Evolutionary conservation across 169 alveolate species (phyloP).

Genomic region (Eimeria maxima): DNA sequence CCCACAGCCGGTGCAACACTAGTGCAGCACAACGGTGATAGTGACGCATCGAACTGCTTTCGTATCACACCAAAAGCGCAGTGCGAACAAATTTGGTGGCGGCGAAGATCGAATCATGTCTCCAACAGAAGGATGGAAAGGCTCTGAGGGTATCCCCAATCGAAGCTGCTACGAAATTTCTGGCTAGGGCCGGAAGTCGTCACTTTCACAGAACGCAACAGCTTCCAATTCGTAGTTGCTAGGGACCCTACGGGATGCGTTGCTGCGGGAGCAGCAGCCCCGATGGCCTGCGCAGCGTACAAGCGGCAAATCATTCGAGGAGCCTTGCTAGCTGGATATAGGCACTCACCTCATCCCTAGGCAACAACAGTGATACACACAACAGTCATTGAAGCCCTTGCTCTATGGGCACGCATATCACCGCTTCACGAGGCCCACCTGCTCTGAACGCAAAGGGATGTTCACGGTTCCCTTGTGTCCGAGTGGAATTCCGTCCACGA

Average conservation of each 20-base stretch:
- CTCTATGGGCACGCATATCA: neutral
- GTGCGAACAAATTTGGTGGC: slow-evolving; percentile 48
- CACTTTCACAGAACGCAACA: neutral
- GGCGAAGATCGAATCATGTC: neutral
- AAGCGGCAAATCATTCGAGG: neutral
- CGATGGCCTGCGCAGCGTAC: neutral
- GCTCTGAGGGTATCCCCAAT: neutral
- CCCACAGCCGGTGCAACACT: neutral
- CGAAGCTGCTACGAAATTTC: neutral
- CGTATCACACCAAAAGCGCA: slow-evolving; percentile 47
- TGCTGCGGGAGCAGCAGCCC: slow-evolving; percentile 31
- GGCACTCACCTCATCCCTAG: neutral
- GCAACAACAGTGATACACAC: neutral
- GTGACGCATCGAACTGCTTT: neutral
- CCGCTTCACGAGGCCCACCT: neutral
- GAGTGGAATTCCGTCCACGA: slow-evolving; percentile 46
- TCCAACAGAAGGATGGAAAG: slow-evolving; percentile 30
- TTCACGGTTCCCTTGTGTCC: slow-evolving; percentile 11
- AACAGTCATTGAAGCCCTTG: neutral
- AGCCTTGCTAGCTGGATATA: neutral
- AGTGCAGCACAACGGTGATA: neutral
- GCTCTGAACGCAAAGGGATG: slow-evolving; percentile 32
- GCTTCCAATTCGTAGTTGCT: slow-evolving; percentile 20
- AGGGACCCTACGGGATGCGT: neutral
- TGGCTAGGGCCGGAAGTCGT: no score